Conservation (phyloP, 2,329 filamentous ascomycete genomes). For the Hypoxylon sp. region DNA sequence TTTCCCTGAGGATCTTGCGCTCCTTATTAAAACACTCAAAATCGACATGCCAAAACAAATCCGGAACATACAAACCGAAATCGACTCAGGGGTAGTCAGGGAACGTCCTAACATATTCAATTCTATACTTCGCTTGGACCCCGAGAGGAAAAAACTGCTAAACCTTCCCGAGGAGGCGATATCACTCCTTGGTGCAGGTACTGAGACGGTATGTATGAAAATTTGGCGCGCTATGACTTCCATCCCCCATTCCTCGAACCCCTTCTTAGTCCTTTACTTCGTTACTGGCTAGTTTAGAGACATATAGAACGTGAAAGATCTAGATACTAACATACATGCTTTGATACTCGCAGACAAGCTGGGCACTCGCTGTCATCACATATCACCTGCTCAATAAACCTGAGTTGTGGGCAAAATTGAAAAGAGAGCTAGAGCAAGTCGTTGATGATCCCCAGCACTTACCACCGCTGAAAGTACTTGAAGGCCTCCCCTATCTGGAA, state of each 20-base stretch:
- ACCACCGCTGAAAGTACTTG: constrained; percentile 53
- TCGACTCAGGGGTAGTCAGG: constrained; percentile 31
- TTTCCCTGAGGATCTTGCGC: constrained; percentile 44
- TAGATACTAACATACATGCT: neutral
- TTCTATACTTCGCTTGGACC: constrained; percentile 40
- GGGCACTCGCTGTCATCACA: constrained; percentile 55
- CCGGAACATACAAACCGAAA: constrained; percentile 30
- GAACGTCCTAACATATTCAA: constrained; percentile 46
- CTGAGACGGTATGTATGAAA: constrained; percentile 46
- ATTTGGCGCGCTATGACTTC: neutral
- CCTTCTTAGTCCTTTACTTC: neutral
- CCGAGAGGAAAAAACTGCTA: constrained; percentile 35
- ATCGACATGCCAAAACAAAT: constrained; percentile 40
- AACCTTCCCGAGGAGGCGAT: constrained; percentile 44
- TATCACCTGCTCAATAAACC: constrained; percentile 57
- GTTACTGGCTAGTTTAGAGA: neutral
- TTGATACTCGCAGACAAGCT: constrained; percentile 39
- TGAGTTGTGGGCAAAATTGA: constrained; percentile 50
- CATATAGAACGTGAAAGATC: neutral
- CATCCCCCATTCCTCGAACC: neutral
- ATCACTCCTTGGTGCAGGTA: constrained; percentile 52
- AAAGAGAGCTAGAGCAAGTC: constrained; percentile 50
- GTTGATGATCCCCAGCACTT: constrained; percentile 50
- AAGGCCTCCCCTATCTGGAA: constrained; percentile 57
- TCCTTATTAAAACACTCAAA: constrained; percentile 42